Conservation (phyloP, 345 rosid species). For the Euphorbia lathyris region DNA sequence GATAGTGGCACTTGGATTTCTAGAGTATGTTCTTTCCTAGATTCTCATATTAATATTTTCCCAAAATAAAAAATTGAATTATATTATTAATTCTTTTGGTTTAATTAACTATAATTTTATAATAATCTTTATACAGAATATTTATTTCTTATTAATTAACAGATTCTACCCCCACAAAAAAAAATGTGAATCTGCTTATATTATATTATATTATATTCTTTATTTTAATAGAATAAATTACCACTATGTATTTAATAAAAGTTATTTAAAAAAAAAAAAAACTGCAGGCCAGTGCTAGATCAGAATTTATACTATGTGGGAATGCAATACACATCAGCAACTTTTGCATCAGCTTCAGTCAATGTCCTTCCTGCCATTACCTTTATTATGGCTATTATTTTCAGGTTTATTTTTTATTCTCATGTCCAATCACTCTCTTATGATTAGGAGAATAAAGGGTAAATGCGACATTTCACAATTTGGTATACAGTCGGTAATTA, state of each 20-base stretch:
- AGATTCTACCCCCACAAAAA: too few species aligned
- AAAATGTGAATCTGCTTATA: too few species aligned
- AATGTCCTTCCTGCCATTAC: slow-evolving; percentile 89
- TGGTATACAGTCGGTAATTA: too few species aligned
- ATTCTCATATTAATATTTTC: too few species aligned
- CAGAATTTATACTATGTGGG: slow-evolving; percentile 82
- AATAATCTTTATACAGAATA: too few species aligned
- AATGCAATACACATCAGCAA: slow-evolving; percentile 82
- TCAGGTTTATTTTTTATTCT: slow-evolving; percentile 44
- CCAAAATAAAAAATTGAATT: too few species aligned
- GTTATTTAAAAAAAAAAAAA: not conserved
- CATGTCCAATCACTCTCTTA: not conserved
- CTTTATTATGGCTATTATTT: slow-evolving; percentile 75
- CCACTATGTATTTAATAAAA: not conserved
- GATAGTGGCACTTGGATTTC: slow-evolving; percentile 68
- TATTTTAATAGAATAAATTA: not conserved
- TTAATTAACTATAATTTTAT: too few species aligned
- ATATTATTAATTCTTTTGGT: too few species aligned
- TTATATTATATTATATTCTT: not conserved
- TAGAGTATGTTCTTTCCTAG: slow-evolving; percentile 48
- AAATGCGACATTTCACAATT: too few species aligned
- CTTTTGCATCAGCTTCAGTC: slow-evolving; percentile 62
- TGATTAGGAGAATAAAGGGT: too few species aligned
- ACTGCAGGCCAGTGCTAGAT: slow-evolving; percentile 78
- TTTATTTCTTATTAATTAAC: too few species aligned